Conservation (phyloP, 768 basidiomycete genomes). For the Dendrothele bispora region DNA sequence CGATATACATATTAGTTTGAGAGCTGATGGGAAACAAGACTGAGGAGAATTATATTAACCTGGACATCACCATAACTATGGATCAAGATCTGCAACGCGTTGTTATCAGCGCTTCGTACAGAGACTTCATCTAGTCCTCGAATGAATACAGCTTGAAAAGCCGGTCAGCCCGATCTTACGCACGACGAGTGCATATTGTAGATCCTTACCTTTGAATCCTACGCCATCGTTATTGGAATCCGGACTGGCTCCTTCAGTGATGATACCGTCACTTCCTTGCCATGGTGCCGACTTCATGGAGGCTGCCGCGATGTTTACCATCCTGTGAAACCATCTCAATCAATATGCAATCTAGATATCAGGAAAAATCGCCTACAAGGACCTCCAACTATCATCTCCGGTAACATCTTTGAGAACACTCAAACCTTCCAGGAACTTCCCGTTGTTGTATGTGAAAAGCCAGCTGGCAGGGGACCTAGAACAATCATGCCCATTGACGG, state of each 20-base stretch:
- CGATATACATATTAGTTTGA: background rate
- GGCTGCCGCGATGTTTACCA: conserved; percentile 35
- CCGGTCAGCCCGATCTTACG: background rate
- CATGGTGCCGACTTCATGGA: conserved; percentile 43
- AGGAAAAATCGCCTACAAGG: conserved; percentile 33
- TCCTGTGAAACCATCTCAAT: conserved; percentile 18
- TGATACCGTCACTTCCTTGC: conserved; percentile 51
- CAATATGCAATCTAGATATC: conserved; percentile 10
- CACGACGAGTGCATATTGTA: background rate
- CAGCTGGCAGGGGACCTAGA: conserved; percentile 42
- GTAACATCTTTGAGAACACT: conserved; percentile 44
- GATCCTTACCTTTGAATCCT: conserved; percentile 53
- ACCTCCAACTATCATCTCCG: conserved; percentile 39
- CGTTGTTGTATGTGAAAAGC: conserved; percentile 56
- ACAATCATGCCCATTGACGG: conserved; percentile 46
- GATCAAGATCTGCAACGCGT: conserved; percentile 37
- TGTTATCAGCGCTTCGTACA: conserved; percentile 34
- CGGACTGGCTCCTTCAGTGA: conserved; percentile 48
- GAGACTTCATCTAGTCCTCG: conserved; percentile 48
- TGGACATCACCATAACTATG: conserved; percentile 53
- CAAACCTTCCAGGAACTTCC: conserved; percentile 54
- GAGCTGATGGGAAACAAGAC: too few relatives aligned
- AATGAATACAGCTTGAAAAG: conserved; percentile 39
- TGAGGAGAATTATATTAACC: conserved; percentile 22
- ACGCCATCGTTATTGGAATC: conserved; percentile 43